Percentiles rank a stretch among this genome's conserved stretches.
Evolutionary conservation across 495 filamentous ascomycete species (phyloP).

Genomic region (Sabuloglossum arenarium): DNA sequence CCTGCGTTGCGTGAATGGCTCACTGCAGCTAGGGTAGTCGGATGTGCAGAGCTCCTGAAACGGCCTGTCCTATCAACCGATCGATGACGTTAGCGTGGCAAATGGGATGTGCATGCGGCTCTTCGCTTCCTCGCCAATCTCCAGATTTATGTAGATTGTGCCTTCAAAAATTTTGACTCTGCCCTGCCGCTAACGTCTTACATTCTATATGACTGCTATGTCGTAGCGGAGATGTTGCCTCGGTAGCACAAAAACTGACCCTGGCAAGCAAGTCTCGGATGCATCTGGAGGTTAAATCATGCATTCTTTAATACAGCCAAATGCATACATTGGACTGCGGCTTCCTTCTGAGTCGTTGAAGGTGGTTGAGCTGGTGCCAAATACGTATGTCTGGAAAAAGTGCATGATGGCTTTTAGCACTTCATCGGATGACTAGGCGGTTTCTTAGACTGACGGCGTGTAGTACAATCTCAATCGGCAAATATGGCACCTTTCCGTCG

Average conservation of each 20-base stretch:
- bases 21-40: too few relatives aligned
- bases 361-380: slow-evolving; percentile 43
- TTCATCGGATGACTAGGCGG: not conserved
- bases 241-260: not conserved
- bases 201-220: not conserved
- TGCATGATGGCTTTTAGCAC: not conserved
- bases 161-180: too few relatives aligned
- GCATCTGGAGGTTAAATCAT: slow-evolving; percentile 8
- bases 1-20: not conserved
- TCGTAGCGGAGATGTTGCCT: not conserved
- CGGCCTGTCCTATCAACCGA: not conserved
- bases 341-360: slow-evolving; percentile 45
- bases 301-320: slow-evolving; percentile 34
- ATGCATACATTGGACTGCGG: slow-evolving; percentile 40
- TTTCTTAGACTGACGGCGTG: not conserved
- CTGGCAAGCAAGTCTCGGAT: not conserved
- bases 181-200: too few relatives aligned
- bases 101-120: not conserved
- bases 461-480: slow-evolving; percentile 67
- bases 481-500: slow-evolving; percentile 71
- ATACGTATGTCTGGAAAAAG: slow-evolving; percentile 42
- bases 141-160: too few relatives aligned
- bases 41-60: not conserved
- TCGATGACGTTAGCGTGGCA: slow-evolving; percentile 1
- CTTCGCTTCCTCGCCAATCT: too few relatives aligned